Evolutionary conservation across 176 grass and related monocot species (phyloP).

Genomic region (Tillandsia leiboldiana): DNA sequence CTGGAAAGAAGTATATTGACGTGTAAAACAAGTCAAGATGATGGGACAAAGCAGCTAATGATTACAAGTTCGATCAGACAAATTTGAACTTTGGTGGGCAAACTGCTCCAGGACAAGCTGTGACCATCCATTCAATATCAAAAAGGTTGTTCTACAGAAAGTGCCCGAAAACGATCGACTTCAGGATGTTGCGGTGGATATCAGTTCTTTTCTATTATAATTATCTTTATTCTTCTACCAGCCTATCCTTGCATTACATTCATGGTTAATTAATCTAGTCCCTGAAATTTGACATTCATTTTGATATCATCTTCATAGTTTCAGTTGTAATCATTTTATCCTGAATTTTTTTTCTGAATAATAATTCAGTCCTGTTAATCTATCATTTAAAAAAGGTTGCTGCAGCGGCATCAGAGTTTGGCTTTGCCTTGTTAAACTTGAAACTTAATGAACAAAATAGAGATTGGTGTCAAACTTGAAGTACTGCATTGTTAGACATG

Average conservation of each 20-base stretch:
- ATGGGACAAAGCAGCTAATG: constrained; percentile 19
- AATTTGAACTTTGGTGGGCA: constrained; percentile 16
- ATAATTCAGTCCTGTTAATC: too few relatives aligned
- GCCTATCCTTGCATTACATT: too few relatives aligned
- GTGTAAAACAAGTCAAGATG: constrained; percentile 22
- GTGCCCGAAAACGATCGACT: constrained; percentile 42
- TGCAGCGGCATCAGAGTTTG: background rate
- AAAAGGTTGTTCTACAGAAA: constrained; percentile 65
- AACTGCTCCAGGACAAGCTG: constrained; percentile 29
- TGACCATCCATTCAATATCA: constrained; percentile 59
- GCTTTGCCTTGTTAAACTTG: too few relatives aligned
- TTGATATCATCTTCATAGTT: background rate
- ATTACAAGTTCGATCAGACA: constrained; percentile 44
- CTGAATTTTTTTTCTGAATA: too few relatives aligned
- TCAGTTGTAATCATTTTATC: background rate
- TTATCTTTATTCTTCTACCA: too few relatives aligned
- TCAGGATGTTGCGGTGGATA: constrained; percentile 41
- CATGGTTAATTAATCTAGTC: too few relatives aligned
- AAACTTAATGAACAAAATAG: too few relatives aligned
- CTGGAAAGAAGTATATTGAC: constrained; percentile 15
- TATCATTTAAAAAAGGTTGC: background rate
- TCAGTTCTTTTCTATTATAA: background rate
- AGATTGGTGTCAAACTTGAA: too few relatives aligned
- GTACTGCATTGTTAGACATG: too few relatives aligned
- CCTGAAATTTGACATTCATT: too few relatives aligned